A percentile compares a stretch with the other conserved stretches of the same genome.
These are phyloP conservation scores for Hirsutella minnesotensis DNA, from an alignment of 2,329 filamentous ascomycete species.

Conservation along the genomic window DNA sequence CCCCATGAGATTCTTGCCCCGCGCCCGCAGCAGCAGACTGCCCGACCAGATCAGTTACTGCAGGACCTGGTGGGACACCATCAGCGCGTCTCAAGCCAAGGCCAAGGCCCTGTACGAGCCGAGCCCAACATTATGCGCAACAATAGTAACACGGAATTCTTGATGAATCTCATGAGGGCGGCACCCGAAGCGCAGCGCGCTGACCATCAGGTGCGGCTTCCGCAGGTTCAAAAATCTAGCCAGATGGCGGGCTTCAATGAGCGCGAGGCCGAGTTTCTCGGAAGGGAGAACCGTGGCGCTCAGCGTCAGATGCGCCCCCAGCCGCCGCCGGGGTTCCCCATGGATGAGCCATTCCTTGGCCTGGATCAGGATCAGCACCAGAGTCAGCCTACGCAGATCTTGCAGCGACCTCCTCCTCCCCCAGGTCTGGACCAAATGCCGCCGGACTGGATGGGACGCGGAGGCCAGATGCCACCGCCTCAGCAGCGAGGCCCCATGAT, in stretches of 20 bases:
- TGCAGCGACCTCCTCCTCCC: constrained; percentile 49
- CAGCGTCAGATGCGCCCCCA: constrained; percentile 32
- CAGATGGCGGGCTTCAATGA: constrained; percentile 35
- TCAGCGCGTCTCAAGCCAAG: constrained; percentile 41
- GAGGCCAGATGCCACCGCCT: constrained; percentile 31
- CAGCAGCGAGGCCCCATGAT: constrained; percentile 39
- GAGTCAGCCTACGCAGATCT: constrained; percentile 49
- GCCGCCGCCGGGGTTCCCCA: constrained; percentile 35
- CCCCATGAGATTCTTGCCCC: constrained; percentile 42
- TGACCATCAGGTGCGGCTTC: constrained; percentile 28
- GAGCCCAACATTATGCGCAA: constrained; percentile 30
- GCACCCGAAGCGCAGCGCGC: constrained; percentile 35
- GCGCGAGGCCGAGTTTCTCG: constrained; percentile 33
- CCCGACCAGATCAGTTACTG: constrained; percentile 46
- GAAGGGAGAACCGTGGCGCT: constrained; percentile 18
- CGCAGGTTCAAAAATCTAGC: constrained; percentile 22
- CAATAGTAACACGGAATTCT: constrained; percentile 66
- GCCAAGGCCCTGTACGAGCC: constrained; percentile 33
- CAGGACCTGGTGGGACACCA: constrained; percentile 50
- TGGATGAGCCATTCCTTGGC: constrained; percentile 41
- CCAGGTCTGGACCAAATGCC: constrained; percentile 51
- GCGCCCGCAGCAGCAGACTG: constrained; percentile 36
- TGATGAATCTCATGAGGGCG: constrained; percentile 68
- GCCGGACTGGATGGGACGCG: constrained; percentile 38
- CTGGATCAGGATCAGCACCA: constrained; percentile 34